Evolutionary conservation across 495 filamentous ascomycete species (phyloP).

Genomic region (Tirmania nivea): DNA sequence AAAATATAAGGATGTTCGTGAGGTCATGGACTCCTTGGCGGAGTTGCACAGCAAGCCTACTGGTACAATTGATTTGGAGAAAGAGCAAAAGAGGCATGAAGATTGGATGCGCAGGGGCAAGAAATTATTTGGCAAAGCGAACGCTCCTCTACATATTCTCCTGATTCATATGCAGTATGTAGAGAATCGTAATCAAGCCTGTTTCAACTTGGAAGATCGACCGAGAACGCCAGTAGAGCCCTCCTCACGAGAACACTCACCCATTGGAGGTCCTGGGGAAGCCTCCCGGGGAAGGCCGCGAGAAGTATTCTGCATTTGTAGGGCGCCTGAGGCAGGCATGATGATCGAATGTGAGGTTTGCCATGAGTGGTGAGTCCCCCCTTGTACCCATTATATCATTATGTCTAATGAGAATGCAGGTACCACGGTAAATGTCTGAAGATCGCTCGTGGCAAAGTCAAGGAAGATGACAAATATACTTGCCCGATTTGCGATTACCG

Average conservation of each 20-base stretch:
- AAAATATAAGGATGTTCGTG: slow-evolving; percentile 72
- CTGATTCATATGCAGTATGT: slow-evolving; percentile 89
- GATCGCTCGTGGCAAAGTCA: slow-evolving; percentile 90
- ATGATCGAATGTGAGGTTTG: slow-evolving; percentile 99
- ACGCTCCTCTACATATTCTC: slow-evolving; percentile 87
- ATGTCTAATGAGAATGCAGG: slow-evolving; percentile 21
- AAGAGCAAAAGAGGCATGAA: slow-evolving; percentile 85
- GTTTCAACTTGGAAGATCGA: slow-evolving; percentile 80
- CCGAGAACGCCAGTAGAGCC: slow-evolving; percentile 83
- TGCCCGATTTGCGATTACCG: slow-evolving; percentile 97
- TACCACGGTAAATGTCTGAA: slow-evolving; percentile 98
- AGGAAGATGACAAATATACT: slow-evolving; percentile 95
- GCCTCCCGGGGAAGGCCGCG: slow-evolving; percentile 30
- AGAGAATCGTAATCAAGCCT: slow-evolving; percentile 62
- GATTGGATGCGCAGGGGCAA: slow-evolving; percentile 99
- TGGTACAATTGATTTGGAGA: slow-evolving; percentile 81
- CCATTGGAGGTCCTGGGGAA: slow-evolving; percentile 38
- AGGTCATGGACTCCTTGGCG: slow-evolving; percentile 66
- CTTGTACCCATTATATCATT: background rate
- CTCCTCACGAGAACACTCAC: slow-evolving; percentile 63
- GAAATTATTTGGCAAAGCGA: slow-evolving; percentile 95
- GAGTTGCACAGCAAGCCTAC: slow-evolving; percentile 78
- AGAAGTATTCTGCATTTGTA: slow-evolving; percentile 95
- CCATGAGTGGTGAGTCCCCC: slow-evolving; percentile 63
- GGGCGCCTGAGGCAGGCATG: slow-evolving; percentile 80